phyloP scores from a whole-genome alignment of 495 filamentous ascomycete genomes.

The Neurospora sp. region DNA sequence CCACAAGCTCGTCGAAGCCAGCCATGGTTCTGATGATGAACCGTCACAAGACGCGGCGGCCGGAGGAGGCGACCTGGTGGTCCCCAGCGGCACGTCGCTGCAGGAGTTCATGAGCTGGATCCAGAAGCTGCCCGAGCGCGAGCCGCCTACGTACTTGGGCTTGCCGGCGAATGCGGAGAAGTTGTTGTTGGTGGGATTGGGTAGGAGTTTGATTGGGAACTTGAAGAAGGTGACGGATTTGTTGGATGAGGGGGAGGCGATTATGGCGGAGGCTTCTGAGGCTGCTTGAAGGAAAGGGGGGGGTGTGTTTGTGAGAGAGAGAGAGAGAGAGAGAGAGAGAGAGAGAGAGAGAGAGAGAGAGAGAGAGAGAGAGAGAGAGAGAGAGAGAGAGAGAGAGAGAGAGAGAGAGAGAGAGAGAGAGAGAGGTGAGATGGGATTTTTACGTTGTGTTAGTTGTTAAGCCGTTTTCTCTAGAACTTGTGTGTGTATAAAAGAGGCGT shows the following conservation, averaged over 20 bases:
- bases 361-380: neutral
- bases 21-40: conserved; percentile 27
- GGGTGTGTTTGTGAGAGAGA: neutral
- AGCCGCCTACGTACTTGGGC: conserved; percentile 94
- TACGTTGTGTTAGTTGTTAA: neutral
- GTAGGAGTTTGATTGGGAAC: conserved; percentile 75
- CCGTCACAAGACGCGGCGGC: neutral
- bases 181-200: conserved; percentile 81
- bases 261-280: conserved; percentile 54
- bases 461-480: neutral
- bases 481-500: neutral
- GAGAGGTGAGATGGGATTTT: neutral
- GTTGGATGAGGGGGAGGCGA: conserved; percentile 87
- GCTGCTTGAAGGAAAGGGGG: neutral
- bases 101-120: conserved; percentile 90
- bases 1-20: conserved; percentile 60
- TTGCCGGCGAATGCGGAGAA: conserved; percentile 96
- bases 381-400: neutral
- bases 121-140: conserved; percentile 80
- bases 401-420: neutral
- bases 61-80: conserved; percentile 46
- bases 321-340: neutral
- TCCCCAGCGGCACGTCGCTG: conserved; percentile 71
- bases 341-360: neutral
- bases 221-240: conserved; percentile 71